Conservation (phyloP, 441 rosid genomes). For the Bocquillonia castaneifolia region DNA sequence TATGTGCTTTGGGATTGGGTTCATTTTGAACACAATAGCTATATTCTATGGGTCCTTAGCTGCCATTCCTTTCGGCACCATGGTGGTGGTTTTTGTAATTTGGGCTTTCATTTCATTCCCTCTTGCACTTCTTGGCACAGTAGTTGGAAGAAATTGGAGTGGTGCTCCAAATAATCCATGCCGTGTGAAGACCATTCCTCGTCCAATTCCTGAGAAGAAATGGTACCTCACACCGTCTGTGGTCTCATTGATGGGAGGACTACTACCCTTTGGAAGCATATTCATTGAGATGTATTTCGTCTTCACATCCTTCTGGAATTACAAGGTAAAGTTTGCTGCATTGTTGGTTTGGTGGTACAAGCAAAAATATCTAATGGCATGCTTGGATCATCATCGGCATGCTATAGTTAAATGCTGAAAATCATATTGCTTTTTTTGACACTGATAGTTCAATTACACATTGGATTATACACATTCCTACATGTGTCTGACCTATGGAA, state of each 20-base stretch:
- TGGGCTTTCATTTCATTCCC: conserved; percentile 99
- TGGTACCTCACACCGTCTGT: conserved; percentile 95
- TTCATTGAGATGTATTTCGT: conserved; percentile 98
- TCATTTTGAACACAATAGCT: conserved; percentile 77
- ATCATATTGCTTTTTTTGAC: background rate
- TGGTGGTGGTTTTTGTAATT: conserved; percentile 86
- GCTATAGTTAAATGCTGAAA: background rate
- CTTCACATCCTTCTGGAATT: conserved; percentile 98
- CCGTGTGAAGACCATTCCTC: conserved; percentile 97
- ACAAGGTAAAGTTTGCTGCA: conserved; percentile 58
- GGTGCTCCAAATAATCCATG: conserved; percentile 97
- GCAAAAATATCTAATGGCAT: background rate
- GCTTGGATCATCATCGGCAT: background rate
- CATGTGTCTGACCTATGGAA: background rate
- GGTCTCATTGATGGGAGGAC: conserved; percentile 93
- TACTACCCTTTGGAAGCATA: conserved; percentile 93
- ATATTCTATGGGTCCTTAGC: conserved; percentile 94
- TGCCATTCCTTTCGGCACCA: conserved; percentile 97
- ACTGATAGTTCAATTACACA: background rate
- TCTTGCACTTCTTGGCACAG: conserved; percentile 92
- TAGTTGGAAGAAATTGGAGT: conserved; percentile 92
- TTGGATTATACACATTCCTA: background rate
- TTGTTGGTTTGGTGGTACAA: background rate
- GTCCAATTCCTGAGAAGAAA: conserved; percentile 95
- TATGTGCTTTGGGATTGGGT: conserved; percentile 89